These are phyloP conservation scores for Sanghuangporus sanghuang DNA, from an alignment of 1,284 basidiomycete genomes.

Conservation along the genomic window DNA sequence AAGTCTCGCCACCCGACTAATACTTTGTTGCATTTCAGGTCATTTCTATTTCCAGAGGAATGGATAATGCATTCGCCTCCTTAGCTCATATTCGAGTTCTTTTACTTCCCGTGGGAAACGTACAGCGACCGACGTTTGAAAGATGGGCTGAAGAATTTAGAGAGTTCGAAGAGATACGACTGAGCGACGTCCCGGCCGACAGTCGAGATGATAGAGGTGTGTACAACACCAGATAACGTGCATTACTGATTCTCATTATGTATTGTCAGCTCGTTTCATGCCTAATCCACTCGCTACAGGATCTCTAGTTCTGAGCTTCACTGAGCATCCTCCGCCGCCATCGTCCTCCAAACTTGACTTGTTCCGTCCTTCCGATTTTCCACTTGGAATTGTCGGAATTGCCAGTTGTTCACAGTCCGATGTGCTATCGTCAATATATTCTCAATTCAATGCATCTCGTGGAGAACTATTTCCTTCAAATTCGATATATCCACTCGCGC, in stretches of 20 bases:
- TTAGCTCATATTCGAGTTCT: slow-evolving; percentile 75
- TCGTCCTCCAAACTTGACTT: slow-evolving; percentile 55
- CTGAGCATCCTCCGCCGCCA: slow-evolving; percentile 61
- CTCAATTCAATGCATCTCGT: slow-evolving; percentile 60
- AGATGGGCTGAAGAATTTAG: slow-evolving; percentile 66
- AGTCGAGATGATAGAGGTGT: slow-evolving; percentile 73
- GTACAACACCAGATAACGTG: slow-evolving; percentile 16
- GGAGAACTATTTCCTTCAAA: slow-evolving; percentile 59
- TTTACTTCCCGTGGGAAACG: slow-evolving; percentile 72
- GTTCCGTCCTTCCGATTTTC: slow-evolving; percentile 73
- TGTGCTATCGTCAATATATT: slow-evolving; percentile 53
- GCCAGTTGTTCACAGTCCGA: slow-evolving; percentile 57
- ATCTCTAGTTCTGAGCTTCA: slow-evolving; percentile 66
- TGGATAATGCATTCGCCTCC: slow-evolving; percentile 73
- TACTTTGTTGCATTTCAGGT: too few species aligned
- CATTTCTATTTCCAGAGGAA: slow-evolving; percentile 24
- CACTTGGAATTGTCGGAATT: slow-evolving; percentile 75
- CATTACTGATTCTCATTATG: neutral
- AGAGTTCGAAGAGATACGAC: slow-evolving; percentile 62
- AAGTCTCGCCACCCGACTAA: neutral
- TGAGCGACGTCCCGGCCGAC: slow-evolving; percentile 77
- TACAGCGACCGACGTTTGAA: slow-evolving; percentile 58
- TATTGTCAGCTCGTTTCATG: slow-evolving; percentile 66
- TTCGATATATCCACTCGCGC: slow-evolving; percentile 70
- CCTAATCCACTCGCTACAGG: slow-evolving; percentile 73